Evolutionary conservation across 306 rosid genomes (phyloP).

Genomic region (barrel medic (Medicago truncatula)): DNA sequence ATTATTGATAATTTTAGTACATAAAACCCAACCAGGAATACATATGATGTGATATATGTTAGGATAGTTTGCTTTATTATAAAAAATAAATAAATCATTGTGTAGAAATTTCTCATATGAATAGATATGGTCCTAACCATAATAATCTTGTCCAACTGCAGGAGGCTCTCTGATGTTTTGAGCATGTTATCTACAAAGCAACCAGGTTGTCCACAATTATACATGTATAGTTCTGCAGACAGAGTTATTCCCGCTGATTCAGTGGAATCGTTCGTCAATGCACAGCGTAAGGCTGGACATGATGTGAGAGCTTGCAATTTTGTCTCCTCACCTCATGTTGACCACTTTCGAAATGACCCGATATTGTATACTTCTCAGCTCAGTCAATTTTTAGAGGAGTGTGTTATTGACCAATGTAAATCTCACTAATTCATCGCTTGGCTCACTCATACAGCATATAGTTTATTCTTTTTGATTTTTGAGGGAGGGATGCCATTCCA

Average conservation of each 20-base stretch:
- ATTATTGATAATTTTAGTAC: neutral
- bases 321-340: constrained; percentile 94
- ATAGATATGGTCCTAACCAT: constrained; percentile 1
- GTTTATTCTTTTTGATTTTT: constrained; percentile 46
- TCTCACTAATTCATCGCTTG: constrained; percentile 41
- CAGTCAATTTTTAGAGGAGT: constrained; percentile 77
- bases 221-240: constrained; percentile 92
- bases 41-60: neutral
- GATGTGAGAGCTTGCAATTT: constrained; percentile 95
- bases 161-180: constrained; percentile 94
- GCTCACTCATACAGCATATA: constrained; percentile 33
- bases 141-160: constrained; percentile 44
- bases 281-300: constrained; percentile 80
- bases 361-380: constrained; percentile 82
- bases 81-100: neutral
- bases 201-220: constrained; percentile 92
- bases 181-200: constrained; percentile 70
- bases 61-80: constrained; percentile 3
- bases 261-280: constrained; percentile 81
- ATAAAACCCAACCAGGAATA: neutral
- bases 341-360: constrained; percentile 93
- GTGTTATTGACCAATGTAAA: constrained; percentile 64
- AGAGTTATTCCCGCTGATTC: constrained; percentile 85
- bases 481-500: constrained; percentile 37
- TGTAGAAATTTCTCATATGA: constrained; percentile 15